Evolutionary conservation across 108 stramenopile species (phyloP), one percentile per base, ranked within the genome.

Genomic region (Skeletonema menzelii): DNA sequence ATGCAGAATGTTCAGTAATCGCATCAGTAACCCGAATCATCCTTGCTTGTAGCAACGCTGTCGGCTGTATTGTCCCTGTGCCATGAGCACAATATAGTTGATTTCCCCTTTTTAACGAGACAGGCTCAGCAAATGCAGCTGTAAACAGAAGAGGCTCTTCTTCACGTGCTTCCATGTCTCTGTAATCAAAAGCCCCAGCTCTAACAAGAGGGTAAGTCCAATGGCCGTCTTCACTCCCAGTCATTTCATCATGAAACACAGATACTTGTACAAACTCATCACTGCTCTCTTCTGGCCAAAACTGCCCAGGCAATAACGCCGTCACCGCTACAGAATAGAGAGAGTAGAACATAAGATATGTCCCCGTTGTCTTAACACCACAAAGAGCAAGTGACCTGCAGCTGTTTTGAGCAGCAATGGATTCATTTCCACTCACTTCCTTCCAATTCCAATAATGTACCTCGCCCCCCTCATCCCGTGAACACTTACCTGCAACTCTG

Each of bases 181-280:
- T 49, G 65, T 72, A 72, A 56, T 72, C 71, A 56, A 72, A 72
- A n/a, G 71, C 71, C 3, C 71, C 71, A 27, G 63, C 65, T 26
- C 71, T 6, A 15, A 66, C 42, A n/a, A 67, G 64, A 22, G 71
- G n/a, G 31, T 49, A 65, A 7, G 60, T 65, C 71, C 64, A 72
- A 56, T 65, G 15, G 5, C 42, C 38, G 27, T 63, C 38, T 63
- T 71, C 70, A 20, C 60, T 62, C 38, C 1, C 3, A n/a, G 35
- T 63, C 7, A 46, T 20, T n/a, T 38, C 27, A 15, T 65, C 70
- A 19, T 63, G 69, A 27, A 69, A 63, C 13, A 65, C 42, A 5
- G 64, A n/a, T 12, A 72, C n/a, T 30, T 19, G 38, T n/a, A 64
- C 42, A 67, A 65, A 67, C 44, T 72, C 71, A 27, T 72, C 71